These are phyloP conservation scores for Cercospora sp. DNA, from an alignment of 2,329 filamentous ascomycete genomes.

Conservation along the genomic window DNA sequence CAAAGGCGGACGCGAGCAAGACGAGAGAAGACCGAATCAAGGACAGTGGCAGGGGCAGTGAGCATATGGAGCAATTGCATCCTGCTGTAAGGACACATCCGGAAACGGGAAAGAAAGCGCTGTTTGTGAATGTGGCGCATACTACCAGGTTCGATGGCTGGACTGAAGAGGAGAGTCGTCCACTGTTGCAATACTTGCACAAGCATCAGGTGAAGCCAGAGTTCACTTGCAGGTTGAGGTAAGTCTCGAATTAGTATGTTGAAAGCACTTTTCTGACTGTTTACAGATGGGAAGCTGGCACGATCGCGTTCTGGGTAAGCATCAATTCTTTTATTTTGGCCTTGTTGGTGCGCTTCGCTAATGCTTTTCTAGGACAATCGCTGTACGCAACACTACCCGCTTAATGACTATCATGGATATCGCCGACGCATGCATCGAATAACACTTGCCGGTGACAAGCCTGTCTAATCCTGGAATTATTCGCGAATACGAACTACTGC, in stretches of 20 bases:
- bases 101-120: slow-evolving; percentile 71
- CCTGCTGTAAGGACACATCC: slow-evolving; percentile 79
- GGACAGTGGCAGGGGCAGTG: slow-evolving; percentile 69
- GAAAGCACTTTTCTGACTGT: background rate
- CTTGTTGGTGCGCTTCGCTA: background rate
- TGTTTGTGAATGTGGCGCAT: slow-evolving; percentile 81
- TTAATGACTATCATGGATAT: slow-evolving; percentile 24
- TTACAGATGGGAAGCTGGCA: slow-evolving; percentile 19
- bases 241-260: slow-evolving; percentile 36
- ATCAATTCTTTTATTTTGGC: too few relatives aligned
- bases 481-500: background rate
- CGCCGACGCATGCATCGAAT: slow-evolving; percentile 21
- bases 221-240: slow-evolving; percentile 71
- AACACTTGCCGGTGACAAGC: slow-evolving; percentile 19
- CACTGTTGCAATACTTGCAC: slow-evolving; percentile 70
- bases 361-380: slow-evolving; percentile 18
- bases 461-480: background rate
- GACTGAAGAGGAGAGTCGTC: slow-evolving; percentile 81
- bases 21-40: slow-evolving; percentile 47
- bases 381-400: slow-evolving; percentile 24
- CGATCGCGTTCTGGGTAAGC: slow-evolving; percentile 22
- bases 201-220: slow-evolving; percentile 71
- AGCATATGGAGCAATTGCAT: slow-evolving; percentile 71
- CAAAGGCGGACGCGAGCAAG: slow-evolving; percentile 52
- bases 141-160: slow-evolving; percentile 76